These are phyloP conservation scores for Aureobasidium namibiae DNA, from an alignment of 2,329 filamentous ascomycete genomes.

Conservation along the genomic window DNA sequence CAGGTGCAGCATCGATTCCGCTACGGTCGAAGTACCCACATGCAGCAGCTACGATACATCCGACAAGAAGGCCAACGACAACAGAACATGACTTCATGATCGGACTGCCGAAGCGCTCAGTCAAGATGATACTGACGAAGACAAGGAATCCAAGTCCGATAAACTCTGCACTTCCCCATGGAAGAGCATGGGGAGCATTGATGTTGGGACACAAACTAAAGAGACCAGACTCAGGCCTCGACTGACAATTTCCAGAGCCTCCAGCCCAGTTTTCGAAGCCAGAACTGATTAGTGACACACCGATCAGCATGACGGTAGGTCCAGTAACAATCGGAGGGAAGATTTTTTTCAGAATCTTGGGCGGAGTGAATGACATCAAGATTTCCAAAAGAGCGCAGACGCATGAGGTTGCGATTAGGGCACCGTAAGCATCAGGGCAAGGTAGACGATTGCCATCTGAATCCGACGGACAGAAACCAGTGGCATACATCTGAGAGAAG, in stretches of 20 bases:
- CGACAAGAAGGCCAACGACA: conserved; percentile 62
- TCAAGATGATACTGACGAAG: conserved; percentile 70
- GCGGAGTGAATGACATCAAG: conserved; percentile 64
- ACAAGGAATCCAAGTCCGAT: conserved; percentile 74
- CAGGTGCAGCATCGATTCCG: conserved; percentile 62
- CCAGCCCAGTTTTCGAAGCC: conserved; percentile 75
- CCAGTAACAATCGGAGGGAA: conserved; percentile 72
- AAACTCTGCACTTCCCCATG: conserved; percentile 71
- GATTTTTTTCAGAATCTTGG: conserved; percentile 58
- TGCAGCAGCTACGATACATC: conserved; percentile 67
- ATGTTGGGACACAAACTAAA: conserved; percentile 60
- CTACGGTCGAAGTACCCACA: conserved; percentile 69
- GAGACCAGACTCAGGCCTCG: conserved; percentile 39
- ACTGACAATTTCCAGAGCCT: conserved; percentile 53
- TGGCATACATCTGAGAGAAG: conserved; percentile 68
- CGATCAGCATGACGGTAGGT: conserved; percentile 62
- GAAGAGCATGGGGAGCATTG: conserved; percentile 60
- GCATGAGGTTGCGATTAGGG: conserved; percentile 57
- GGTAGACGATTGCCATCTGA: conserved; percentile 58
- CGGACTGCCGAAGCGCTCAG: conserved; percentile 71
- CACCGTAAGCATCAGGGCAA: conserved; percentile 69
- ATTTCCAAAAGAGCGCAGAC: conserved; percentile 55
- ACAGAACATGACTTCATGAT: conserved; percentile 79
- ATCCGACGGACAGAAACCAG: conserved; percentile 56
- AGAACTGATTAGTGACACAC: conserved; percentile 61